These are phyloP conservation scores for Epichloe uncinata DNA, from an alignment of 2,329 filamentous ascomycete species.

Conservation along the genomic window DNA sequence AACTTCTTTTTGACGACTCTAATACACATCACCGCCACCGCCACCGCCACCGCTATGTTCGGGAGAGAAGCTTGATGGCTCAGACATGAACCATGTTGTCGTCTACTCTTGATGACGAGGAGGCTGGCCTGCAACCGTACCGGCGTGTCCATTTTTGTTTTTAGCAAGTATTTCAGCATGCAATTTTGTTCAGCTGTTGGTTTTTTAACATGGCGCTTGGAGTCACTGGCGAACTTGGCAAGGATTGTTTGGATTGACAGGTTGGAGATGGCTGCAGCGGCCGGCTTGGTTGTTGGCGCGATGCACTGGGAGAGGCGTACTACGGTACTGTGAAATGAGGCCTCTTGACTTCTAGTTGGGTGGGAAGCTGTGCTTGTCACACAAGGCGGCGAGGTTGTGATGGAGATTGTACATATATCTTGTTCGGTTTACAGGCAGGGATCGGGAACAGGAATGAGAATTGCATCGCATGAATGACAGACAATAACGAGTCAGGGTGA, in stretches of 20 bases:
- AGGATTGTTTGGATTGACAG: slow-evolving; percentile 20
- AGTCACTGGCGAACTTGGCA: slow-evolving; percentile 24
- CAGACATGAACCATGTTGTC: not conserved
- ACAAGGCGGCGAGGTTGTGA: slow-evolving; percentile 11
- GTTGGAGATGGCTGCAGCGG: slow-evolving; percentile 21
- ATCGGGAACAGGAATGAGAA: slow-evolving; percentile 18
- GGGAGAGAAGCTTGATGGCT: not conserved
- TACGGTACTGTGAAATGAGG: not conserved
- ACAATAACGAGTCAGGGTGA: not conserved
- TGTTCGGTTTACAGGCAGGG: slow-evolving; percentile 22
- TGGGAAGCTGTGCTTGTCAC: slow-evolving; percentile 6
- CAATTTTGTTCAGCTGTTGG: slow-evolving; percentile 16
- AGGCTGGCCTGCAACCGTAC: slow-evolving; percentile 1
- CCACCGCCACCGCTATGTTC: not conserved
- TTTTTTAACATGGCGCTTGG: slow-evolving; percentile 28
- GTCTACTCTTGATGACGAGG: not conserved
- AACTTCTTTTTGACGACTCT: slow-evolving; percentile 19
- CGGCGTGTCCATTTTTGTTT: slow-evolving; percentile 19
- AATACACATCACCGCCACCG: slow-evolving; percentile 15
- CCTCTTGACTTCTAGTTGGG: not conserved
- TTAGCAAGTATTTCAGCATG: slow-evolving; percentile 22
- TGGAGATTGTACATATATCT: slow-evolving; percentile 29
- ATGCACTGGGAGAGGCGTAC: slow-evolving; percentile 3
- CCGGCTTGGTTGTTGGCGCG: slow-evolving; percentile 1
- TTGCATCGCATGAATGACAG: slow-evolving; percentile 14